These are phyloP conservation scores for Rubus idaeus DNA, from an alignment of 306 rosid genomes.

Conservation along the genomic window DNA sequence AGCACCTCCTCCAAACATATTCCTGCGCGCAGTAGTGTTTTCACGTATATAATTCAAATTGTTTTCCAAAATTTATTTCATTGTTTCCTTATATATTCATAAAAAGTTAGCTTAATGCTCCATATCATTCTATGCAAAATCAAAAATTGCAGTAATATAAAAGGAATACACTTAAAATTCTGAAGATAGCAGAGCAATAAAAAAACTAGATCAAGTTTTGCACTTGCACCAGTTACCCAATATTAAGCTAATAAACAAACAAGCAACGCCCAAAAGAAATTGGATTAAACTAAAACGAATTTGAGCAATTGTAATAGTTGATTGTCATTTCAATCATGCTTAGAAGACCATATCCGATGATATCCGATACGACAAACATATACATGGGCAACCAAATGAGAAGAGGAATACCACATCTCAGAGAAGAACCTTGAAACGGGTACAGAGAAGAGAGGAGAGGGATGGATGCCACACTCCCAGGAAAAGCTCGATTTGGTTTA, in stretches of 20 bases:
- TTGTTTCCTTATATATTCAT: not conserved
- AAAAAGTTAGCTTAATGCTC: too few relatives aligned
- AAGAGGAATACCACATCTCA: constrained; percentile 58
- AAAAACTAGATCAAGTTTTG: too few relatives aligned
- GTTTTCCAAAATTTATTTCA: not conserved
- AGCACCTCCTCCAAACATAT: constrained; percentile 67
- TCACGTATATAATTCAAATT: not conserved
- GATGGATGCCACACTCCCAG: too few relatives aligned
- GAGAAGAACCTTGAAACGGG: constrained; percentile 83
- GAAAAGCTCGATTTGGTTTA: too few relatives aligned
- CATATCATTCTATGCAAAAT: not conserved
- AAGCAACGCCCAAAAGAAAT: not conserved
- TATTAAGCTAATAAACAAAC: not conserved
- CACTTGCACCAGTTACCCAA: too few relatives aligned
- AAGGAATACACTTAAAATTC: not conserved
- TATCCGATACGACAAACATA: too few relatives aligned
- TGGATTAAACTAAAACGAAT: not conserved
- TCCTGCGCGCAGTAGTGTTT: constrained; percentile 37
- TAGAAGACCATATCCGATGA: too few relatives aligned
- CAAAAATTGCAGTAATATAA: not conserved
- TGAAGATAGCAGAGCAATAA: not conserved
- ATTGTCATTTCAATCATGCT: too few relatives aligned
- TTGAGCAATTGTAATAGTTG: not conserved
- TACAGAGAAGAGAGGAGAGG: too few relatives aligned
- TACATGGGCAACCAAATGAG: constrained; percentile 6